These are phyloP conservation scores for Drosera spatulata DNA, from an alignment of 179 eudicot species.

Conservation along the genomic window DNA sequence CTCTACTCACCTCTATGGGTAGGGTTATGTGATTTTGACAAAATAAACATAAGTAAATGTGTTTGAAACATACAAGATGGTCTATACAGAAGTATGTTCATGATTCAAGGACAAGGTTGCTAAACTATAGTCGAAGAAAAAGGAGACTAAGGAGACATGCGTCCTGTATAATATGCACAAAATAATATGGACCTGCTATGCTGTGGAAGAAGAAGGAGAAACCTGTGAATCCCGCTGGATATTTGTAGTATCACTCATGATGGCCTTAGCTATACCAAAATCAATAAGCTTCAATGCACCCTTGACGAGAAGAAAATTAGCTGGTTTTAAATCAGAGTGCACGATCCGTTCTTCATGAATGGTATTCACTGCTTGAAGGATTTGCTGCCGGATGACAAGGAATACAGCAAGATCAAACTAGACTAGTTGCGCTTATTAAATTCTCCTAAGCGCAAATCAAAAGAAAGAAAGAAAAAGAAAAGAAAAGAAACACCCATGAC, in stretches of 20 bases:
- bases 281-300: constrained; percentile 93
- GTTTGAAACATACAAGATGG: background rate
- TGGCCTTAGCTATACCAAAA: constrained; percentile 98
- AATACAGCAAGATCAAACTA: too few relatives aligned
- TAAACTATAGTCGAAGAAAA: too few relatives aligned
- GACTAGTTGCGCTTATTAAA: too few relatives aligned
- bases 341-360: constrained; percentile 97
- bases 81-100: too few relatives aligned
- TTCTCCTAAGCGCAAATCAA: too few relatives aligned
- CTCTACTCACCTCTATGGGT: too few relatives aligned
- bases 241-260: constrained; percentile 93
- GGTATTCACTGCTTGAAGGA: constrained; percentile 79
- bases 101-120: too few relatives aligned
- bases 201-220: constrained; percentile 4
- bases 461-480: too few relatives aligned
- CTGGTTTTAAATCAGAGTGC: constrained; percentile 95
- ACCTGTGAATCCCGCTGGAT: constrained; percentile 98
- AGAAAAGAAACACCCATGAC: too few relatives aligned
- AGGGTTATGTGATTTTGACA: too few relatives aligned
- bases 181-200: background rate
- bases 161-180: background rate
- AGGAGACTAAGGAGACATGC: too few relatives aligned
- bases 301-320: constrained; percentile 92
- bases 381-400: constrained; percentile 45
- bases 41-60: too few relatives aligned